Percentiles rank a stretch among this genome's conserved stretches.
Conservation (phyloP, 768 basidiomycete species). For the Mycena leptocephala region DNA sequence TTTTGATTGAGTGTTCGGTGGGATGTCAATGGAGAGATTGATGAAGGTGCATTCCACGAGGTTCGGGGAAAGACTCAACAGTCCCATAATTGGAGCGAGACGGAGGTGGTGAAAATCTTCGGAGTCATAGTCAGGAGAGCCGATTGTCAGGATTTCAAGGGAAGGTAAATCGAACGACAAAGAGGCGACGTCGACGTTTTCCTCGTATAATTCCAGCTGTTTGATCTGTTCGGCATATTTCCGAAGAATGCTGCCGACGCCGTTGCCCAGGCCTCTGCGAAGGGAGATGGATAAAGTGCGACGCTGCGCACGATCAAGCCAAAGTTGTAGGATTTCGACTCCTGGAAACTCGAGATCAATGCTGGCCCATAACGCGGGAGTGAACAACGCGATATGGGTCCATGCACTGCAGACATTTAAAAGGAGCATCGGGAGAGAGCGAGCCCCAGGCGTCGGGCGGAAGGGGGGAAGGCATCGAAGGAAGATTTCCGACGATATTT, state of each 20-base stretch:
- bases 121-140: no score
- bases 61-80: neutral
- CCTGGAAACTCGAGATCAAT: neutral
- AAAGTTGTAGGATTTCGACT: neutral
- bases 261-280: neutral
- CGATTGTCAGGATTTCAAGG: neutral
- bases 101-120: no score
- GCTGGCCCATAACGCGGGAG: neutral
- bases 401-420: neutral
- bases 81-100: neutral
- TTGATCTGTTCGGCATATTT: neutral
- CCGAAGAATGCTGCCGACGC: neutral
- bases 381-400: neutral
- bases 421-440: neutral
- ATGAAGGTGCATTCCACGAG: neutral
- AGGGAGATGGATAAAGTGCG: neutral
- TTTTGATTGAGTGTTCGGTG: no score
- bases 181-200: neutral
- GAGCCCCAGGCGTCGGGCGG: neutral
- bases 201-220: neutral
- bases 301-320: neutral
- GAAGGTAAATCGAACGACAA: neutral
- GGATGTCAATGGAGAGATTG: neutral
- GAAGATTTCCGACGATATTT: neutral
- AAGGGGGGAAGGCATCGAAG: neutral